Evolutionary conservation across 1,139 yeast genomes (phyloP).

Genomic region (Kurtzmaniella quercitrusa): DNA sequence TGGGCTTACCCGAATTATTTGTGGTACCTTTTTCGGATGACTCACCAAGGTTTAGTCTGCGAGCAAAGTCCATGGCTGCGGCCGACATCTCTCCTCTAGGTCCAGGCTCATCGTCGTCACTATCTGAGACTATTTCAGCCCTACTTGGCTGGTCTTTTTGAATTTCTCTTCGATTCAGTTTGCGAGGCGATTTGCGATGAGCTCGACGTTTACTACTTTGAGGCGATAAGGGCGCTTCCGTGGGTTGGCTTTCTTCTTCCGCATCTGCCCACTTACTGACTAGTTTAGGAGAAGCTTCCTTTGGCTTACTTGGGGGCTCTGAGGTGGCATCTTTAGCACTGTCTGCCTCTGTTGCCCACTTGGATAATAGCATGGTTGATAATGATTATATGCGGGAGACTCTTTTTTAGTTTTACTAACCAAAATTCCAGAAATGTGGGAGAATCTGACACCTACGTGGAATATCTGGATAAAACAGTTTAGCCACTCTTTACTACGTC

Average conservation of each 20-base stretch:
- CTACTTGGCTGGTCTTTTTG: neutral
- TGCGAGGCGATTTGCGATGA: neutral
- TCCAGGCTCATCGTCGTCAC: neutral
- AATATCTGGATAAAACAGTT: no score
- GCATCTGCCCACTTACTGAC: constrained; percentile 30
- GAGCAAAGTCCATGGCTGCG: constrained; percentile 1
- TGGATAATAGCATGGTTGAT: constrained; percentile 22
- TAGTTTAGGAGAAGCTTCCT: constrained; percentile 18
- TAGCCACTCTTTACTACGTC: no score
- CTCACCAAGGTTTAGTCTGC: neutral
- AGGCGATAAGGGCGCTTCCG: constrained; percentile 6
- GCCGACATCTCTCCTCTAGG: neutral
- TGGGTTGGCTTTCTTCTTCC: constrained; percentile 5
- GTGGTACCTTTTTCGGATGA: neutral
- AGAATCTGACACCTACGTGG: no score
- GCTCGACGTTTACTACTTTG: neutral
- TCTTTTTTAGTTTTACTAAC: no score
- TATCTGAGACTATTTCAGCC: neutral
- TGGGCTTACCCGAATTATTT: neutral
- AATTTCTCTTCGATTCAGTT: neutral
- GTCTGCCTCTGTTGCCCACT: constrained; percentile 34
- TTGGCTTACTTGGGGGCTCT: constrained; percentile 11
- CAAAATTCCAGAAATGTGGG: no score
- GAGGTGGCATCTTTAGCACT: constrained; percentile 22
- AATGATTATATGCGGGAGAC: neutral